Evolutionary conservation across 2,329 filamentous ascomycete genomes (phyloP).

Genomic region (Graphilbum sp.): DNA sequence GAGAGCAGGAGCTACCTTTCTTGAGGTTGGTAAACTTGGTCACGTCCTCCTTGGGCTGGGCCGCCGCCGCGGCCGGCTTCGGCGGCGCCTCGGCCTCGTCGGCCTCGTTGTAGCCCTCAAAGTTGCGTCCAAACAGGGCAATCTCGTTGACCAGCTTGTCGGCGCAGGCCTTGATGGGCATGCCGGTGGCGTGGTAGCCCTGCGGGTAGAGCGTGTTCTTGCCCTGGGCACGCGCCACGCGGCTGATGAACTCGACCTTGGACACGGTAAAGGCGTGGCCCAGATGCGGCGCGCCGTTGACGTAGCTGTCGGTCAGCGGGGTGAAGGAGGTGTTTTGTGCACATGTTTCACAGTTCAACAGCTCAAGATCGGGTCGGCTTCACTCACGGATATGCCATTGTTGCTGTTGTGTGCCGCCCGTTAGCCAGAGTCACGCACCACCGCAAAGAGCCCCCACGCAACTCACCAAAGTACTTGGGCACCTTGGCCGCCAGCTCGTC

Average conservation of each 20-base stretch:
- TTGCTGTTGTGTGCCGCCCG: too few relatives aligned
- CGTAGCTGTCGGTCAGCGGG: slow-evolving; percentile 12
- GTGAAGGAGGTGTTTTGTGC: too few relatives aligned
- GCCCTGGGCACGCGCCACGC: slow-evolving; percentile 80
- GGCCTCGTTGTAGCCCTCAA: slow-evolving; percentile 39
- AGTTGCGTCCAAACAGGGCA: slow-evolving; percentile 72
- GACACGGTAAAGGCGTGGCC: slow-evolving; percentile 84
- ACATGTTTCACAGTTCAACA: too few relatives aligned
- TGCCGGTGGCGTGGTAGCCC: slow-evolving; percentile 91
- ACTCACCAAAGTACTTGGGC: neutral
- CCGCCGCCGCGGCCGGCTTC: slow-evolving; percentile 73
- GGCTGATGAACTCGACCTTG: slow-evolving; percentile 85
- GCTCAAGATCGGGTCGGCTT: neutral
- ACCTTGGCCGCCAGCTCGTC: neutral
- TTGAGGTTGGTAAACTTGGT: slow-evolving; percentile 65
- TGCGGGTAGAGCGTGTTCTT: slow-evolving; percentile 77
- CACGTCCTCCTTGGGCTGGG: slow-evolving; percentile 64
- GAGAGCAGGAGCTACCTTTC: neutral
- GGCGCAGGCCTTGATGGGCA: slow-evolving; percentile 95
- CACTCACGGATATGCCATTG: neutral
- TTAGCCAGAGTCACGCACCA: too few relatives aligned
- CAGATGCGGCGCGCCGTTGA: slow-evolving; percentile 18
- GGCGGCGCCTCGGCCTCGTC: slow-evolving; percentile 32
- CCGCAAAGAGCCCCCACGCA: too few relatives aligned
- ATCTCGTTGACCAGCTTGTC: slow-evolving; percentile 85